A percentile compares a stretch with the other conserved stretches of the same genome.
Conservation (phyloP, 2,329 filamentous ascomycete genomes). For the Fusarium avenaceum region DNA sequence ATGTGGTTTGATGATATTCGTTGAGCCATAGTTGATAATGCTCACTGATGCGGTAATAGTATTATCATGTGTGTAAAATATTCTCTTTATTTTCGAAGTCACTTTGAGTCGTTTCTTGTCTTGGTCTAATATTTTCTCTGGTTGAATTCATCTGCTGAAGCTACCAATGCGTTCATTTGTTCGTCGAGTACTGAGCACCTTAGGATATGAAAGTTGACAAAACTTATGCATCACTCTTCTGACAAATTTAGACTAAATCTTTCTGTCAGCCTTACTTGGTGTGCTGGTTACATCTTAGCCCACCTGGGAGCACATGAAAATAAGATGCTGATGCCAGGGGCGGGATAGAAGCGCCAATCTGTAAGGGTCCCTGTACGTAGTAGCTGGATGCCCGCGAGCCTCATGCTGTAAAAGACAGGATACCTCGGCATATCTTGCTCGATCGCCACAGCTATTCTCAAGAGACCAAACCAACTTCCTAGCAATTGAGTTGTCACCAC, state of each 20-base stretch:
- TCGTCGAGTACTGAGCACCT: background rate
- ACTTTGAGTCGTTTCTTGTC: background rate
- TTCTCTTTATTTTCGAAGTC: background rate
- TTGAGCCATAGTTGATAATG: background rate
- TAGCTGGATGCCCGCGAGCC: background rate
- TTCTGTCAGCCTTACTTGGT: too few species aligned
- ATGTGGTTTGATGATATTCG: background rate
- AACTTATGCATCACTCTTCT: too few species aligned
- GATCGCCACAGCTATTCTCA: background rate
- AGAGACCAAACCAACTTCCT: background rate
- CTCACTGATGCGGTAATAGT: background rate
- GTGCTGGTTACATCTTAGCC: too few species aligned
- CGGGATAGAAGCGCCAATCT: conserved; percentile 2
- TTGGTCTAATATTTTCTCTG: background rate
- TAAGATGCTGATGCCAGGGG: conserved; percentile 37
- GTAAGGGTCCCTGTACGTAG: conserved; percentile 11
- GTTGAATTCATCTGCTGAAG: background rate
- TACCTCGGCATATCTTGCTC: conserved; percentile 4
- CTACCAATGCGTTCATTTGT: background rate
- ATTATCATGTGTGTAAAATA: background rate
- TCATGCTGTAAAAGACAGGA: conserved; percentile 33
- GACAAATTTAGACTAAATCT: too few species aligned
- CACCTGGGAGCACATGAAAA: background rate
- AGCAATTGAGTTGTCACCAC: background rate
- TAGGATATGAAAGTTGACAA: too few species aligned